Percentiles rank a stretch among this genome's conserved stretches.
These are phyloP conservation scores for Calonectria honghensis DNA, from an alignment of 2,329 filamentous ascomycete genomes.

Conservation along the genomic window DNA sequence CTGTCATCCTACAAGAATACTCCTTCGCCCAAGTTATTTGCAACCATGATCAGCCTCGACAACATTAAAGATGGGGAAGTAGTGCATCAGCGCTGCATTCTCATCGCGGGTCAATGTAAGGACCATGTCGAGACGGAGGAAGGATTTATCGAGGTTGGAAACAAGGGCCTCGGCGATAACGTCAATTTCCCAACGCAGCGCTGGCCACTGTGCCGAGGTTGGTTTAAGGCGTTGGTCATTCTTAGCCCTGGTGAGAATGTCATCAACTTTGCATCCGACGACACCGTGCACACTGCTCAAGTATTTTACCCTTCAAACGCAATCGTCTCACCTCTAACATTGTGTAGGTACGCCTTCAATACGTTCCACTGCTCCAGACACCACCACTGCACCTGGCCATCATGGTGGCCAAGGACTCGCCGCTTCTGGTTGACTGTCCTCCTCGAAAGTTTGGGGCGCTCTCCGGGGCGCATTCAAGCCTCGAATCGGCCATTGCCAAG, in stretches of 20 bases:
- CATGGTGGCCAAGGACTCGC: constrained; percentile 81
- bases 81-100: constrained; percentile 45
- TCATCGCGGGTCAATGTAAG: constrained; percentile 42
- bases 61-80: constrained; percentile 46
- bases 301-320: not conserved
- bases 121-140: not conserved
- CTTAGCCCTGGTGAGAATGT: constrained; percentile 42
- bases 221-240: constrained; percentile 44
- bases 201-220: constrained; percentile 46
- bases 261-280: constrained; percentile 1
- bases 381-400: constrained; percentile 84
- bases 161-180: constrained; percentile 21
- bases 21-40: not conserved
- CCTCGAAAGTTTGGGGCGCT: constrained; percentile 75
- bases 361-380: constrained; percentile 71
- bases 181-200: constrained; percentile 40
- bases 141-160: constrained; percentile 32
- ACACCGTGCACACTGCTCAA: not conserved
- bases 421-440: constrained; percentile 80
- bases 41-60: constrained; percentile 39
- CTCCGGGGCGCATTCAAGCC: constrained; percentile 68
- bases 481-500: constrained; percentile 80
- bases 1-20: no score
- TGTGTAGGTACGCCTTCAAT: constrained; percentile 54
- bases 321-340: not conserved